phyloP scores from a whole-genome alignment of 2,329 filamentous ascomycete genomes.

The Leptographium procerum region DNA sequence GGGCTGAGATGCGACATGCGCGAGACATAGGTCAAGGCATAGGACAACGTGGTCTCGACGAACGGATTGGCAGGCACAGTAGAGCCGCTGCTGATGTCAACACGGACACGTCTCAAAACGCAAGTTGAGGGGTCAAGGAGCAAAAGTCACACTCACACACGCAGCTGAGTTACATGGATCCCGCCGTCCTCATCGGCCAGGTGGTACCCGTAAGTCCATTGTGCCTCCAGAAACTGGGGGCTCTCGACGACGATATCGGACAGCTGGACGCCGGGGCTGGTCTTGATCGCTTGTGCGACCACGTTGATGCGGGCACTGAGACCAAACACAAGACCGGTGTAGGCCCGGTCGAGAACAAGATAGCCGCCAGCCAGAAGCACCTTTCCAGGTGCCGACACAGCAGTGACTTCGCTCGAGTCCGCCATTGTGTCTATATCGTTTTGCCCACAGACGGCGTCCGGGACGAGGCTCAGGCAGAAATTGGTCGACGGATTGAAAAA shows the following conservation, averaged over 20 bases:
- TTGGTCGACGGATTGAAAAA: background rate
- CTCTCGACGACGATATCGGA: conserved; percentile 75
- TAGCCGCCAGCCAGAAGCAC: conserved; percentile 92
- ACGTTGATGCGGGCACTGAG: conserved; percentile 58
- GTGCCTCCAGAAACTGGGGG: conserved; percentile 78
- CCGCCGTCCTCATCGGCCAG: conserved; percentile 62
- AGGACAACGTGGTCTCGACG: conserved; percentile 82
- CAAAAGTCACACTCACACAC: conserved; percentile 47
- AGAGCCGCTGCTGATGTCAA: conserved; percentile 20
- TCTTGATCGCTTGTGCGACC: conserved; percentile 43
- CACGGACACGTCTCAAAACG: background rate
- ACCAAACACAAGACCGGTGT: conserved; percentile 65
- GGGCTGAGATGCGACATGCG: conserved; percentile 25
- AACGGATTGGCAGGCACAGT: conserved; percentile 58
- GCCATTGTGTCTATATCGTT: conserved; percentile 3
- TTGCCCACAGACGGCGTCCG: background rate
- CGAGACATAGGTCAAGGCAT: conserved; percentile 73
- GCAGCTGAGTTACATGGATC: conserved; percentile 67
- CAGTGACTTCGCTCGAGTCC: conserved; percentile 24
- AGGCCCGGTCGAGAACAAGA: conserved; percentile 77
- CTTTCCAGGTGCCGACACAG: conserved; percentile 88
- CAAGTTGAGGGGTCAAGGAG: background rate
- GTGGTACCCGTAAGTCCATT: conserved; percentile 79
- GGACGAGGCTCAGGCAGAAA: background rate
- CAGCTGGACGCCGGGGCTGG: conserved; percentile 51